A percentile compares a stretch with the other conserved stretches of the same genome.
Conservation (phyloP, 768 basidiomycete species). For the Termitomyces bulborhizus region DNA sequence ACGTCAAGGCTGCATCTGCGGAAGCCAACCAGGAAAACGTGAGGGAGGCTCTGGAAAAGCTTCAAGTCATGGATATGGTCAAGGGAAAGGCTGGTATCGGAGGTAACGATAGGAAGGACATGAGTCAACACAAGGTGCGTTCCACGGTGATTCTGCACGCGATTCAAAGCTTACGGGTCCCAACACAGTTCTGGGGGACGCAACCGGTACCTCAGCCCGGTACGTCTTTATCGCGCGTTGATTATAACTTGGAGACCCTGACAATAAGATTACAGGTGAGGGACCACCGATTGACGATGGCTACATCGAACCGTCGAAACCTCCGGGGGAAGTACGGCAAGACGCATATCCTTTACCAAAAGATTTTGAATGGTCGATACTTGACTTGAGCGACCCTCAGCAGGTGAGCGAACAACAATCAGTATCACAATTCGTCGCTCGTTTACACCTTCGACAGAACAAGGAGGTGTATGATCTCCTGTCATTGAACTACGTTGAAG, state of each 20-base stretch:
- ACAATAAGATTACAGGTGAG: slow-evolving; percentile 39
- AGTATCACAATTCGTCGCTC: background rate
- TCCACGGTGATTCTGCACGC: background rate
- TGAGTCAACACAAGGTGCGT: slow-evolving; percentile 84
- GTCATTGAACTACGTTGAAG: slow-evolving; percentile 94
- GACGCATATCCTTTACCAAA: slow-evolving; percentile 85
- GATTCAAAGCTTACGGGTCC: slow-evolving; percentile 1
- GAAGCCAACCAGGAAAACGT: slow-evolving; percentile 62
- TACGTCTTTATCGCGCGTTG: slow-evolving; percentile 18
- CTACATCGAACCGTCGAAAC: slow-evolving; percentile 79
- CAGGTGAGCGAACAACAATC: slow-evolving; percentile 44
- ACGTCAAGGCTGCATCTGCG: slow-evolving; percentile 46
- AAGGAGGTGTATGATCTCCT: slow-evolving; percentile 91
- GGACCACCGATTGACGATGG: slow-evolving; percentile 70
- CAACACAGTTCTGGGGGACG: slow-evolving; percentile 85
- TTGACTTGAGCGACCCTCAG: slow-evolving; percentile 72
- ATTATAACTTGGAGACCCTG: background rate
- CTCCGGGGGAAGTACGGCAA: slow-evolving; percentile 74
- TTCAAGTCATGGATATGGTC: slow-evolving; percentile 81
- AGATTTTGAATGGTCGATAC: slow-evolving; percentile 85
- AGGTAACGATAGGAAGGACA: slow-evolving; percentile 71
- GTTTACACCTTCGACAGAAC: slow-evolving; percentile 40
- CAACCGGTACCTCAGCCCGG: slow-evolving; percentile 94
- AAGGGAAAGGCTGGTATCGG: slow-evolving; percentile 77
- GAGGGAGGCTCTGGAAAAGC: slow-evolving; percentile 61